phyloP scores from a whole-genome alignment of 2,329 filamentous ascomycete species.

The Aspergillus thermomutatus region DNA sequence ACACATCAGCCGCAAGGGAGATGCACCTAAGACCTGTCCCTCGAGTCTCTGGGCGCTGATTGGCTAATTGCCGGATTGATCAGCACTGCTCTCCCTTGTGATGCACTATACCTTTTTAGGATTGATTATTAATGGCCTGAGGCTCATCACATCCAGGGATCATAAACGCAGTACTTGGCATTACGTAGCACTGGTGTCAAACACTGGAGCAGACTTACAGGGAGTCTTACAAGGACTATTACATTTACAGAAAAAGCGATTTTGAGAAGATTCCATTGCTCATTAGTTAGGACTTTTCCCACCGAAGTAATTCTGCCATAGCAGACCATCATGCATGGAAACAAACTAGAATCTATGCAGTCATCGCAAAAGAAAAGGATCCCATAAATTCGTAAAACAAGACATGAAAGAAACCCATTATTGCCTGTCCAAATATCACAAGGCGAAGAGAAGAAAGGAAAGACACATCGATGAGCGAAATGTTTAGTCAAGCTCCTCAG shows the following conservation, averaged over 20 bases:
- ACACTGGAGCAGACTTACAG: neutral
- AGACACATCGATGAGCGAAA: slow-evolving; percentile 11
- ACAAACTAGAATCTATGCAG: slow-evolving; percentile 39
- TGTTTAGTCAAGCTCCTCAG: slow-evolving; percentile 64
- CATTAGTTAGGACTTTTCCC: slow-evolving; percentile 21
- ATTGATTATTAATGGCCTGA: neutral
- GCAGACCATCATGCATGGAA: slow-evolving; percentile 23
- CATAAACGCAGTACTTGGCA: too few species aligned
- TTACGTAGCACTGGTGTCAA: too few species aligned
- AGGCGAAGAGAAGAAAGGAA: slow-evolving; percentile 13
- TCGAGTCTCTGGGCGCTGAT: neutral
- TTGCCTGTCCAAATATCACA: slow-evolving; percentile 7
- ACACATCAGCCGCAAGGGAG: neutral
- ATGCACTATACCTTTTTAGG: neutral
- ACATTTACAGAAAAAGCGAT: too few species aligned
- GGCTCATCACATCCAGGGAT: neutral
- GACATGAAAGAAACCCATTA: slow-evolving; percentile 26
- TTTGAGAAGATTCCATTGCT: slow-evolving; percentile 13
- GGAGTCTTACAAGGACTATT: neutral
- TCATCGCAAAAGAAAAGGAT: slow-evolving; percentile 31
- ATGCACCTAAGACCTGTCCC: neutral
- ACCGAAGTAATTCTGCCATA: slow-evolving; percentile 16
- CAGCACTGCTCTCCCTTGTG: neutral
- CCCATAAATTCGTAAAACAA: slow-evolving; percentile 40
- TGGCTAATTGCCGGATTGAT: neutral